Conservation (phyloP, 1,284 basidiomycete genomes). For the Trametes hirsuta region DNA sequence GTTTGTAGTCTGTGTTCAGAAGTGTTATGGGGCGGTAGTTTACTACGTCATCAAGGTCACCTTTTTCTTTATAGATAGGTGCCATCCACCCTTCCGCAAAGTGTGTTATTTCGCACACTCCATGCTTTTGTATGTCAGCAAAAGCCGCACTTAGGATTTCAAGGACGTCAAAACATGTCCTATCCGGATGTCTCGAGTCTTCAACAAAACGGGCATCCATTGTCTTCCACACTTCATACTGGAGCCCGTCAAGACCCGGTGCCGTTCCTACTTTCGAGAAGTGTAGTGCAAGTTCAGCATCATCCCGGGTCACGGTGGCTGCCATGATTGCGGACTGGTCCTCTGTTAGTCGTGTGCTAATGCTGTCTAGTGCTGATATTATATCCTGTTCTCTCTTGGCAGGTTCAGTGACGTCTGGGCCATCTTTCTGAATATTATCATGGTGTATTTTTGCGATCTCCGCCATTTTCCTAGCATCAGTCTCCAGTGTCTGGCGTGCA, state of each 20-base stretch:
- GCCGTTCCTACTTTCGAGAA: slow-evolving; percentile 10
- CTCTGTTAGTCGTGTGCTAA: background rate
- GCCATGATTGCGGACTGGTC: background rate
- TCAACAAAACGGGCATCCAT: background rate
- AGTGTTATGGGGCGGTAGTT: slow-evolving; percentile 40
- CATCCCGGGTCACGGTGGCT: background rate
- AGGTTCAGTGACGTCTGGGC: slow-evolving; percentile 3
- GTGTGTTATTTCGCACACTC: slow-evolving; percentile 3
- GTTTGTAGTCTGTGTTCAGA: slow-evolving; percentile 39
- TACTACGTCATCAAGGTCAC: slow-evolving; percentile 23
- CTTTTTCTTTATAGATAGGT: slow-evolving; percentile 40
- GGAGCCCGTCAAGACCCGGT: slow-evolving; percentile 25
- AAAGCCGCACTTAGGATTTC: slow-evolving; percentile 12
- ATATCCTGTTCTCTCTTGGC: background rate
- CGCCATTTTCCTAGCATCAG: background rate
- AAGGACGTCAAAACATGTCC: slow-evolving; percentile 13
- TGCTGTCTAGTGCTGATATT: background rate
- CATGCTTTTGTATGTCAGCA: slow-evolving; percentile 25
- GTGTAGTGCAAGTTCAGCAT: background rate
- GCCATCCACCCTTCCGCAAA: slow-evolving; percentile 40
- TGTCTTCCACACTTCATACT: slow-evolving; percentile 29
- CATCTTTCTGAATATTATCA: background rate
- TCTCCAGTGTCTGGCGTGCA: too few species aligned
- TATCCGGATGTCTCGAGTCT: background rate
- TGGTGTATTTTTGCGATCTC: slow-evolving; percentile 6